Conservation (phyloP, 2,329 filamentous ascomycete genomes). For the Trichoderma endophyticum region DNA sequence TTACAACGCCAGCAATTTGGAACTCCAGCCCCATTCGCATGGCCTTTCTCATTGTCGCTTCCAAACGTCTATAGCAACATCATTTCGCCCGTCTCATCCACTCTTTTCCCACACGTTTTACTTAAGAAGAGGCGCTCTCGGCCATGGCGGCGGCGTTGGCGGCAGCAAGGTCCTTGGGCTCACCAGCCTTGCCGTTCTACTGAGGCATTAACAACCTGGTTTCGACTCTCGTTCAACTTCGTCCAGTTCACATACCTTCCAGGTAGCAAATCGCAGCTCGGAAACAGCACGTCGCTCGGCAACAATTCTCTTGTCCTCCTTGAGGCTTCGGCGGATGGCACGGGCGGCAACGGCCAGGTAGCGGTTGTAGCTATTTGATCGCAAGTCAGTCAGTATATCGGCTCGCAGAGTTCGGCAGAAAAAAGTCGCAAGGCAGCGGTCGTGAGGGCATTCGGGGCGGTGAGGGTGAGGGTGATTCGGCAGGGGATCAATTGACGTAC, state of each 20-base stretch:
- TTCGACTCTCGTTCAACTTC: background rate
- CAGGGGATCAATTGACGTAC: slow-evolving; percentile 57
- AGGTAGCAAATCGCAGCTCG: slow-evolving; percentile 89
- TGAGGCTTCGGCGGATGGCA: slow-evolving; percentile 92
- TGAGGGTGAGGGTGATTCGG: background rate
- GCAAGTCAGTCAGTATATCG: slow-evolving; percentile 32
- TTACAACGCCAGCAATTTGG: slow-evolving; percentile 32
- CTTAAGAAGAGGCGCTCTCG: slow-evolving; percentile 39
- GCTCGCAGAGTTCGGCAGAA: background rate
- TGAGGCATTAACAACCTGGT: slow-evolving; percentile 20
- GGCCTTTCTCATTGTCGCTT: slow-evolving; percentile 24
- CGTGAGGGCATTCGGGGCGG: background rate
- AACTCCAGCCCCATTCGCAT: slow-evolving; percentile 24
- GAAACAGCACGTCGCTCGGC: slow-evolving; percentile 88
- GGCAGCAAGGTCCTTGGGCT: slow-evolving; percentile 67
- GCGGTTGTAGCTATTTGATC: slow-evolving; percentile 86
- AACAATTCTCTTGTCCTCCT: slow-evolving; percentile 84
- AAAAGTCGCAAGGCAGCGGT: slow-evolving; percentile 3
- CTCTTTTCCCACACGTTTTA: slow-evolving; percentile 12
- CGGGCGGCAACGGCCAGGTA: slow-evolving; percentile 95
- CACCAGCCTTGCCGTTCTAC: slow-evolving; percentile 95
- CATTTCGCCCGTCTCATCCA: background rate
- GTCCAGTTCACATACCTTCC: slow-evolving; percentile 64
- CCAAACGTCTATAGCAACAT: slow-evolving; percentile 16
- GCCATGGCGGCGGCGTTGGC: slow-evolving; percentile 46